phyloP scores from a whole-genome alignment of 1,284 basidiomycete species.

The Naganishia sp. region DNA sequence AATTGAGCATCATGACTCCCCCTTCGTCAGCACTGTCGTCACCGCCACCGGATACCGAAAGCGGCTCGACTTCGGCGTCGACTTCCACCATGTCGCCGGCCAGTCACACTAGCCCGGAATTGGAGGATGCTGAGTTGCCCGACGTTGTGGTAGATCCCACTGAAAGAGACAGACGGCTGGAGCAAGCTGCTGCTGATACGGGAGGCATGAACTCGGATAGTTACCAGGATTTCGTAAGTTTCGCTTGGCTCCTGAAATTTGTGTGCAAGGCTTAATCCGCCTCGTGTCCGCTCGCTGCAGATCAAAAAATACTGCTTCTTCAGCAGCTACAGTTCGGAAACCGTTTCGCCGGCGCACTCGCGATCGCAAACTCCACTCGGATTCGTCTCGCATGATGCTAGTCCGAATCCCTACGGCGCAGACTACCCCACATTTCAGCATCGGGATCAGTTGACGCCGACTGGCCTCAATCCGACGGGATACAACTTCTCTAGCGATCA shows the following conservation, averaged over 20 bases:
- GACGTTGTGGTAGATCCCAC: conserved; percentile 37
- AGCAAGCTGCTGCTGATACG: conserved; percentile 38
- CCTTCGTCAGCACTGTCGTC: conserved; percentile 50
- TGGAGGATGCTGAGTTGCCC: conserved; percentile 15
- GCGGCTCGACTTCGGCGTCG: conserved; percentile 37
- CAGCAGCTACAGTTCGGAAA: conserved; percentile 38
- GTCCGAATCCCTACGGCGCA: conserved; percentile 26
- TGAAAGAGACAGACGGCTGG: conserved; percentile 36
- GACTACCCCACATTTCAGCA: conserved; percentile 30
- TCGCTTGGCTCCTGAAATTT: too few species aligned
- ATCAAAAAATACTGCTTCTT: conserved; percentile 55
- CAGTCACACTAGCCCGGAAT: conserved; percentile 14
- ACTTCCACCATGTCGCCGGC: conserved; percentile 39
- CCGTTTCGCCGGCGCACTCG: conserved; percentile 30
- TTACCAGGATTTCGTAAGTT: conserved; percentile 52
- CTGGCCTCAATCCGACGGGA: conserved; percentile 3
- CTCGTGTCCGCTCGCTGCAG: conserved; percentile 35
- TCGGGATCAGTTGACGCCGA: conserved; percentile 27
- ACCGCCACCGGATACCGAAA: conserved; percentile 39
- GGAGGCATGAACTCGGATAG: conserved; percentile 39
- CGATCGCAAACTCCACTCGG: conserved; percentile 29
- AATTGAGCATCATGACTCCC: conserved; percentile 44
- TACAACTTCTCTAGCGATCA: conserved; percentile 7
- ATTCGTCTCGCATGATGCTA: conserved; percentile 1
- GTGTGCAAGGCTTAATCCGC: neutral